Conservation (phyloP, 495 filamentous ascomycete species). For the Staphylotrichum longicolle region DNA sequence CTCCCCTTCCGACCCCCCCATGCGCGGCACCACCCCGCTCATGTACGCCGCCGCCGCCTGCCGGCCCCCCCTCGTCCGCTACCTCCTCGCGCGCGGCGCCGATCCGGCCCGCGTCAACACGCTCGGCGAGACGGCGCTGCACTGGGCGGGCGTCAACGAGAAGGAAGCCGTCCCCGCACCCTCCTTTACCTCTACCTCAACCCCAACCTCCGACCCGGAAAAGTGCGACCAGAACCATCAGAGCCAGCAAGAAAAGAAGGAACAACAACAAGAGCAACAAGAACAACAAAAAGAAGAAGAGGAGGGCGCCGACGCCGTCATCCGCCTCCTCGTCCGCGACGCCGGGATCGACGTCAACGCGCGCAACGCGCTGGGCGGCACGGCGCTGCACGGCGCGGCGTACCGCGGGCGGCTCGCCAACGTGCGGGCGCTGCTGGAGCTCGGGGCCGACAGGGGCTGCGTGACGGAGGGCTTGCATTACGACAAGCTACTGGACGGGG, state of each 20-base stretch:
- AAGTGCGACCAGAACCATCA: too few relatives aligned
- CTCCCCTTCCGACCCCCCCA: neutral
- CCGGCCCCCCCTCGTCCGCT: neutral
- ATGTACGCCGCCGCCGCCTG: conserved; percentile 9
- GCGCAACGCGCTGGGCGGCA: neutral
- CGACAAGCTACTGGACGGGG: neutral
- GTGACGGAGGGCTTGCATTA: conserved; percentile 7
- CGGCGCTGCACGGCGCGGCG: too few relatives aligned
- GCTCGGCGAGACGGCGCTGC: conserved; percentile 11
- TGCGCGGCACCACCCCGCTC: conserved; percentile 13
- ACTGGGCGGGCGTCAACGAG: conserved; percentile 13
- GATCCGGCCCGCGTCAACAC: conserved; percentile 2
- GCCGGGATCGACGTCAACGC: neutral
- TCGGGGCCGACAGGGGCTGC: neutral
- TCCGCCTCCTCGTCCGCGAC: too few relatives aligned
- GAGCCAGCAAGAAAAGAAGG: too few relatives aligned
- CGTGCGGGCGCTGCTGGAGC: neutral
- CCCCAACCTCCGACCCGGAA: too few relatives aligned
- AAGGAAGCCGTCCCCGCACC: too few relatives aligned
- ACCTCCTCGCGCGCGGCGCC: conserved; percentile 8
- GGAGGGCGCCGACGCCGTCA: too few relatives aligned
- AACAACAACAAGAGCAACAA: too few relatives aligned
- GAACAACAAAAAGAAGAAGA: too few relatives aligned
- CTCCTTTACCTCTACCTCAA: too few relatives aligned
- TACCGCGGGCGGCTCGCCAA: neutral